Evolutionary conservation across 306 rosid species (phyloP).

Genomic region (Rubus idaeus): DNA sequence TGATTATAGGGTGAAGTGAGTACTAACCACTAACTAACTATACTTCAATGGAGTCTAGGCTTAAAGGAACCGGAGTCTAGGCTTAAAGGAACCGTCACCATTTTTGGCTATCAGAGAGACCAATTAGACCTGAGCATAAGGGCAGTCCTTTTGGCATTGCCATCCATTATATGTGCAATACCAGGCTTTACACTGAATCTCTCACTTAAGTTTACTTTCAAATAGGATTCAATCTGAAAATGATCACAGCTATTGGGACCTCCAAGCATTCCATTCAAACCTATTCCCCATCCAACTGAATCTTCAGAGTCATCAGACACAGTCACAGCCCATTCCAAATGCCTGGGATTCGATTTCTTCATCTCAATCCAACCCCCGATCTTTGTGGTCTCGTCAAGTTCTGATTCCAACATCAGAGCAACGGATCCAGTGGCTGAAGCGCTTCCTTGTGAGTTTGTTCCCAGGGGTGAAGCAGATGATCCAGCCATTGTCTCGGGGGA

Average conservation of each 20-base stretch:
- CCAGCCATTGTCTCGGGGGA: constrained; percentile 37
- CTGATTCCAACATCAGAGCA: constrained; percentile 64
- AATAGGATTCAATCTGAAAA: constrained; percentile 69
- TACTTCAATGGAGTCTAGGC: neutral
- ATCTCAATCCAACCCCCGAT: constrained; percentile 85
- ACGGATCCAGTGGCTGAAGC: constrained; percentile 40
- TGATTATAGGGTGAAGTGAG: neutral
- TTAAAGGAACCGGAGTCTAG: neutral
- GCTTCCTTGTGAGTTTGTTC: constrained; percentile 21
- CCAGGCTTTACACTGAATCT: constrained; percentile 80
- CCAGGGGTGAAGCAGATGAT: constrained; percentile 20
- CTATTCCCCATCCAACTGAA: constrained; percentile 78
- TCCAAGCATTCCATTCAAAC: constrained; percentile 55
- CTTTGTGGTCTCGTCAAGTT: constrained; percentile 57
- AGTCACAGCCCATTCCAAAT: constrained; percentile 56
- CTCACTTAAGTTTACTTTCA: constrained; percentile 57
- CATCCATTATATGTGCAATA: constrained; percentile 52
- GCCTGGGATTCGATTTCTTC: constrained; percentile 44
- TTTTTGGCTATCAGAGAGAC: constrained; percentile 47
- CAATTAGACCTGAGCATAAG: constrained; percentile 68
- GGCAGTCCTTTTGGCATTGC: constrained; percentile 47
- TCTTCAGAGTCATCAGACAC: constrained; percentile 70
- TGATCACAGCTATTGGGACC: constrained; percentile 43
- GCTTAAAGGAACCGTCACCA: neutral
- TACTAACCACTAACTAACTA: neutral